Conservation (phyloP, 768 basidiomycete genomes). For the Termitomyces sp. region DNA sequence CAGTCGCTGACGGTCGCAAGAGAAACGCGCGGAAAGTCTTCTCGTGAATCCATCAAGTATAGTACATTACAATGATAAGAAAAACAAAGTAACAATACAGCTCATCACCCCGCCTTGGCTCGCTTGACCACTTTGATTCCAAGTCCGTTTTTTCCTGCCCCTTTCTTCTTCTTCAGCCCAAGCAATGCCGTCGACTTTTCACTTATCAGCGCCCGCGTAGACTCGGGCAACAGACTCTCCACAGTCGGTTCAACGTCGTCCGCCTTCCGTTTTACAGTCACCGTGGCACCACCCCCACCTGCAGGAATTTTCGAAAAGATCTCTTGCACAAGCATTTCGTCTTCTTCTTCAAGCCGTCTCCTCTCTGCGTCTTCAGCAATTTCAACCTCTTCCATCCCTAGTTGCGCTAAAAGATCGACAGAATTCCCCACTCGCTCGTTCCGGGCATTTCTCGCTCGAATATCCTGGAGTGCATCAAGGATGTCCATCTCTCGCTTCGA, state of each 20-base stretch:
- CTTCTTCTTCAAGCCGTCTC: slow-evolving; percentile 79
- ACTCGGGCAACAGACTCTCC: slow-evolving; percentile 62
- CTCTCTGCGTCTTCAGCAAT: slow-evolving; percentile 70
- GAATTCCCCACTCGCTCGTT: slow-evolving; percentile 81
- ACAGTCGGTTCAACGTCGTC: slow-evolving; percentile 72
- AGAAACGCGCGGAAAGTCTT: slow-evolving; percentile 47
- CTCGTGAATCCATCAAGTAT: slow-evolving; percentile 30
- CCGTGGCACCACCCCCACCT: slow-evolving; percentile 19
- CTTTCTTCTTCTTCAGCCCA: slow-evolving; percentile 57
- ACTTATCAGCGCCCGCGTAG: slow-evolving; percentile 52
- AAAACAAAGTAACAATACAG: slow-evolving; percentile 4
- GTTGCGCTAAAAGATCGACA: slow-evolving; percentile 60
- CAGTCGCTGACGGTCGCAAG: slow-evolving; percentile 66
- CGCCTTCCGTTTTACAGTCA: slow-evolving; percentile 87
- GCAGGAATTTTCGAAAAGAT: slow-evolving; percentile 75
- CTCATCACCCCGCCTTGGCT: slow-evolving; percentile 17
- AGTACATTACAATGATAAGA: background rate
- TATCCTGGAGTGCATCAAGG: slow-evolving; percentile 92
- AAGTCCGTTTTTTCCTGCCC: slow-evolving; percentile 53
- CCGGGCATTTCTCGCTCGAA: slow-evolving; percentile 79
- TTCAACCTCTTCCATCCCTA: slow-evolving; percentile 66
- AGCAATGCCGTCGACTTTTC: slow-evolving; percentile 39
- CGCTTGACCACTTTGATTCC: slow-evolving; percentile 76
- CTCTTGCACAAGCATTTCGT: slow-evolving; percentile 83
- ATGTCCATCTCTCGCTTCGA: slow-evolving; percentile 99